These are phyloP conservation scores for Luffa aegyptiaca DNA, from an alignment of 306 rosid genomes.

Conservation along the genomic window DNA sequence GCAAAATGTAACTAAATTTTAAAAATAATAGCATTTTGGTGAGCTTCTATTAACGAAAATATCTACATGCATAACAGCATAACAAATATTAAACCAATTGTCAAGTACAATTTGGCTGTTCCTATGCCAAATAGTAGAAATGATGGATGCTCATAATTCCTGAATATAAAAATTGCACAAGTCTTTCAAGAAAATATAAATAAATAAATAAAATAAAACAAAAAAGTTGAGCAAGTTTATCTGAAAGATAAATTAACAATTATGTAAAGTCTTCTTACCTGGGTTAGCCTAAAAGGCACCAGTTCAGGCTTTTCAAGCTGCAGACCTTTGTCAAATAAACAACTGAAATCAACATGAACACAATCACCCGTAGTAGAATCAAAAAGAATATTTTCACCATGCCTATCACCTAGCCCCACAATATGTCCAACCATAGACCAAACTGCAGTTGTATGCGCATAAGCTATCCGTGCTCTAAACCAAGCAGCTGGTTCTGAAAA, in stretches of 20 bases:
- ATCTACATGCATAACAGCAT: neutral
- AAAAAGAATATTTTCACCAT: slow-evolving; percentile 93
- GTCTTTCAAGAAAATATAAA: too few relatives aligned
- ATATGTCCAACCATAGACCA: slow-evolving; percentile 99
- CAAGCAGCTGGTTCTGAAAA: slow-evolving; percentile 99
- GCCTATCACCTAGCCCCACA: slow-evolving; percentile 94
- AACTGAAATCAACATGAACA: slow-evolving; percentile 97
- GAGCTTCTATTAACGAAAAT: neutral
- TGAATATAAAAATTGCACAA: neutral
- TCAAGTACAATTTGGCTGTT: neutral
- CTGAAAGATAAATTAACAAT: neutral
- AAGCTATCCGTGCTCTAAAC: slow-evolving; percentile 90
- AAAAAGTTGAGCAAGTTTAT: neutral
- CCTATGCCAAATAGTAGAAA: neutral
- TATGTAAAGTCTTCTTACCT: slow-evolving; percentile 43
- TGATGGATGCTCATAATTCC: neutral
- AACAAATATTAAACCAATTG: neutral
- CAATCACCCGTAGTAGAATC: slow-evolving; percentile 94
- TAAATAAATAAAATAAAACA: too few relatives aligned
- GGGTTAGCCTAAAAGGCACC: slow-evolving; percentile 92
- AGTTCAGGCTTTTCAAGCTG: slow-evolving; percentile 97
- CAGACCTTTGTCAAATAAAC: slow-evolving; percentile 94
- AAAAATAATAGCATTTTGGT: neutral
- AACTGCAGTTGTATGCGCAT: slow-evolving; percentile 97
- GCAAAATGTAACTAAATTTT: neutral